A percentile compares a stretch with the other conserved stretches of the same genome.
These are phyloP conservation scores for Lumnitzera racemosa DNA, from an alignment of 345 rosid genomes.

Conservation along the genomic window DNA sequence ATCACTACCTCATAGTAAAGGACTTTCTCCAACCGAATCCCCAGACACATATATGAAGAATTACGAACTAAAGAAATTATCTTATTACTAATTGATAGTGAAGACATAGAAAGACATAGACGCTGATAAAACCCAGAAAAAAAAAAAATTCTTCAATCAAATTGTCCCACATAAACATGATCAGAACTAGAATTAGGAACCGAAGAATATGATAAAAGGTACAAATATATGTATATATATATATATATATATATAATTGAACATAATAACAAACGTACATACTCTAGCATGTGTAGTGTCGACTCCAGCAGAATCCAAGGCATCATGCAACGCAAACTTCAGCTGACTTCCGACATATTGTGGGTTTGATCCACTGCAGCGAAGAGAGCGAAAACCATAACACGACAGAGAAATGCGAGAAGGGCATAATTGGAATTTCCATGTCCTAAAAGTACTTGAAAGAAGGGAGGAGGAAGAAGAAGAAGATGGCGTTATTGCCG, in stretches of 20 bases:
- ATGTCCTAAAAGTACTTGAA: background rate
- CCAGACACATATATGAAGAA: no score
- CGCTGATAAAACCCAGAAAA: background rate
- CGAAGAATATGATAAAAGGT: no score
- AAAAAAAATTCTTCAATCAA: no score
- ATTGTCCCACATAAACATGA: no score
- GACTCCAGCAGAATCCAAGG: conserved; percentile 27
- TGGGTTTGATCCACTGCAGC: conserved; percentile 13
- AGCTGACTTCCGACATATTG: conserved; percentile 9
- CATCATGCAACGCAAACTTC: conserved; percentile 28
- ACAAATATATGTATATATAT: no score
- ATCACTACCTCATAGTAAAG: no score
- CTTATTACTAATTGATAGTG: background rate
- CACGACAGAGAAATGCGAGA: background rate
- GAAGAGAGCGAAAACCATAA: conserved; percentile 6
- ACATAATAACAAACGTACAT: background rate
- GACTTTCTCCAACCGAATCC: no score
- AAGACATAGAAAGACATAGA: background rate
- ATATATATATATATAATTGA: background rate
- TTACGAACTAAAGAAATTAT: background rate
- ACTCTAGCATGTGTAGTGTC: conserved; percentile 37
- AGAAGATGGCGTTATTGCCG: conserved; percentile 3
- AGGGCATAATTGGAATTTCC: background rate
- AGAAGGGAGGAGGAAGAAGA: conserved; percentile 6
- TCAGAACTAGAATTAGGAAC: no score